Base-by-base conservation (phyloP, 2,329 filamentous ascomycete genomes). In the Nothopassalora personata region DNA sequence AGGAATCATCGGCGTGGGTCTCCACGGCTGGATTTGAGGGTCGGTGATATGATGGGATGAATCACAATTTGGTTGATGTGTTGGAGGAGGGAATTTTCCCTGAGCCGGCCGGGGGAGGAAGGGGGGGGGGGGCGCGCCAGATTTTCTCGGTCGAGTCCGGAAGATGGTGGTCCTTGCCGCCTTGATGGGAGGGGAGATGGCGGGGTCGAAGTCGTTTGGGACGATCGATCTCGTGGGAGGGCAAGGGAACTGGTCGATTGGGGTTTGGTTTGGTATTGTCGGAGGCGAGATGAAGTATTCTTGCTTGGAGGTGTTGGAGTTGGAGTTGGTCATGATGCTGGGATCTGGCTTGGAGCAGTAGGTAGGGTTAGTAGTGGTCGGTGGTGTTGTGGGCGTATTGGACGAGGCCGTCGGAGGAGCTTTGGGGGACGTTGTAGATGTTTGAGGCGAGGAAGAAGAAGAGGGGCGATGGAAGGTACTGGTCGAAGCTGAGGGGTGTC, bases 261-360 rank as follows among this genome's bases (percentile, higher is more conserved):
- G n/a, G n/a, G n/a, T n/a, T n/a, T n/a, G n/a, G n/a, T n/a, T n/a
- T n/a, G n/a, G n/a, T n/a, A n/a, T n/a, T 23, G 23, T 23, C 3
- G 13, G 18, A 18, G 2, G 23, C 7, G 60, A 54, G 5, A 59
- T 60, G 34, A 61, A 65, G 10, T 58, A 61, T 18, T 56, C 62
- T 59, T 63, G 54, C 57, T 58, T 62, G 55, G 63, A 62, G 9
- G 58, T 58, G 43, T 62, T 61, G 57, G 65, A 65, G 31, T 59
- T 64, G 56, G 64, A 65, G 31, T 59, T 64, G 56, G 64, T 59
- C 60, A 63, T 60, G 5, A 60, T 57, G 18, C 61, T n/a, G n/a
- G n/a, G n/a, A n/a, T n/a, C n/a, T n/a, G n/a, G n/a, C n/a, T n/a
- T n/a, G n/a, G n/a, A n/a, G n/a, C n/a, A n/a, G n/a, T n/a, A n/a